These are phyloP conservation scores for Coriolopsis trogii DNA, from an alignment of 1,284 basidiomycete genomes.

Conservation along the genomic window DNA sequence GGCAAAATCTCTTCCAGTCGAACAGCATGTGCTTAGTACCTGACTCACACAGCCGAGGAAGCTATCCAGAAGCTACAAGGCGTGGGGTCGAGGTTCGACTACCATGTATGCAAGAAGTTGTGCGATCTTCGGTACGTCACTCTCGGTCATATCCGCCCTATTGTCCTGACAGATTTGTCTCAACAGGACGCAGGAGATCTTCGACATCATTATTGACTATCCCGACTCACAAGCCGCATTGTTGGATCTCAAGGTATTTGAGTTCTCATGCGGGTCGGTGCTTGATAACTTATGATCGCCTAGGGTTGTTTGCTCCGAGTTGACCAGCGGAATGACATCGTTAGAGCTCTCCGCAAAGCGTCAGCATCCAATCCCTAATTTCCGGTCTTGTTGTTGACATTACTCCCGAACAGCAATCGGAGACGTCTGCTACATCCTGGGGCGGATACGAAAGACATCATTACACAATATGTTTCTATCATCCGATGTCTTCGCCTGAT, in stretches of 20 bases:
- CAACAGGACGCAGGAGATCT: conserved; percentile 82
- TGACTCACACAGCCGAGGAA: conserved; percentile 56
- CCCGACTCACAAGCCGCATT: conserved; percentile 88
- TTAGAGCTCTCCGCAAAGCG: conserved; percentile 72
- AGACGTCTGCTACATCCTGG: conserved; percentile 94
- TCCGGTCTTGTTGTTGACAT: not conserved
- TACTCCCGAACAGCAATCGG: conserved; percentile 59
- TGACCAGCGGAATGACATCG: conserved; percentile 74
- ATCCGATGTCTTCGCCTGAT: conserved; percentile 91
- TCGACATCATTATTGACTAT: conserved; percentile 94
- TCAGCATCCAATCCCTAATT: conserved; percentile 38
- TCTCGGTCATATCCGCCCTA: not conserved
- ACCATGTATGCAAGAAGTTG: conserved; percentile 87
- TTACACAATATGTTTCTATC: conserved; percentile 92
- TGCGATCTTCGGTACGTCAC: conserved; percentile 76
- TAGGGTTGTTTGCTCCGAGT: conserved; percentile 80
- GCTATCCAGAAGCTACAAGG: conserved; percentile 74
- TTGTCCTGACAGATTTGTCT: not conserved
- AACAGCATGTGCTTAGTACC: not conserved
- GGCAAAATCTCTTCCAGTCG: not conserved
- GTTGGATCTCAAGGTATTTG: conserved; percentile 78
- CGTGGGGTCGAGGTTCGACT: conserved; percentile 87
- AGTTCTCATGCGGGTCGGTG: not conserved
- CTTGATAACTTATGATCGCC: not conserved
- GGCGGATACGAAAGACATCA: conserved; percentile 91